Percentiles rank a stretch among this genome's conserved stretches.
phyloP scores from a whole-genome alignment of 345 rosid species.

The Hibiscus syriacus region DNA sequence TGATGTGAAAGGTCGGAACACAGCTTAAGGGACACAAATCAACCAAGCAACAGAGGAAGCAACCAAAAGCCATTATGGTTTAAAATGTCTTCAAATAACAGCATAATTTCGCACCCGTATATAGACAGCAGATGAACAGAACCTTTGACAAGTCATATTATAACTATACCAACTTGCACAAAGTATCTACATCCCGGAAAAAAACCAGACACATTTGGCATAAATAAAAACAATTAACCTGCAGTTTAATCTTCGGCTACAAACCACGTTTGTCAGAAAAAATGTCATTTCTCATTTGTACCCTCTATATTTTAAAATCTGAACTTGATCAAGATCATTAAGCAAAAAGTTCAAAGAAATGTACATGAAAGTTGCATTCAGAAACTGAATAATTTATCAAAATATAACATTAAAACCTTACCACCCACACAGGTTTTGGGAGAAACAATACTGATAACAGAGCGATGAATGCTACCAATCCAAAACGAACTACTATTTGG shows the following conservation, averaged over 20 bases:
- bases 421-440: conserved; percentile 73
- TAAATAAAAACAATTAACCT: neutral
- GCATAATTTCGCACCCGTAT: neutral
- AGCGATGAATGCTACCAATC: conserved; percentile 55
- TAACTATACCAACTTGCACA: neutral
- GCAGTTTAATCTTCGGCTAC: neutral
- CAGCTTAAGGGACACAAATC: neutral
- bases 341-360: neutral
- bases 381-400: neutral
- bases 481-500: conserved; percentile 63
- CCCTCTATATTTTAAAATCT: neutral
- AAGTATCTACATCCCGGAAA: too few relatives aligned
- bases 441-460: conserved; percentile 64
- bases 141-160: neutral
- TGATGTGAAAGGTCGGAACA: neutral
- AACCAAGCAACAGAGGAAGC: neutral
- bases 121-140: neutral
- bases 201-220: neutral
- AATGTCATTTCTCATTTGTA: neutral
- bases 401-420: conserved; percentile 12
- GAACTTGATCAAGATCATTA: neutral
- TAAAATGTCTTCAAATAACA: neutral
- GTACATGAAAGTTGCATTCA: neutral
- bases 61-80: neutral
- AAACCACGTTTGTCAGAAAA: neutral